phyloP scores from a whole-genome alignment of 176 grass and related monocot genomes.

The Zoysia pacifica region DNA sequence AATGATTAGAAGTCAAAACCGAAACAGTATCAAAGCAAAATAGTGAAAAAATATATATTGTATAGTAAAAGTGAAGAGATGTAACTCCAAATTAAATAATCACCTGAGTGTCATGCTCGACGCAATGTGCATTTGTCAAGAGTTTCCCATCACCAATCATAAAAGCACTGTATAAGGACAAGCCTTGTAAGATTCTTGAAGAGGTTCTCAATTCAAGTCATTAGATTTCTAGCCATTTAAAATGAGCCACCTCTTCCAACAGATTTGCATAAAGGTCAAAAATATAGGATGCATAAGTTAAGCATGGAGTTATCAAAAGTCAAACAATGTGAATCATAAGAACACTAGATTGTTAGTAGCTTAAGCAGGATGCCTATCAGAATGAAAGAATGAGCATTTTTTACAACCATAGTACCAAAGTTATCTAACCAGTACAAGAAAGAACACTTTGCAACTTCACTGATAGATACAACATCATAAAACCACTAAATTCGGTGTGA shows the following conservation, averaged over 20 bases:
- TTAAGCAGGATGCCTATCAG: slow-evolving; percentile 12
- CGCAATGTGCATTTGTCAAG: slow-evolving; percentile 96
- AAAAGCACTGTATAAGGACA: slow-evolving; percentile 72
- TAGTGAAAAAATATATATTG: background rate
- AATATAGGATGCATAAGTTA: slow-evolving; percentile 2
- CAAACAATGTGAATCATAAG: background rate
- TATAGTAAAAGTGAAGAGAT: slow-evolving; percentile 8
- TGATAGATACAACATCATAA: slow-evolving; percentile 15
- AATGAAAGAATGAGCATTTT: slow-evolving; percentile 33
- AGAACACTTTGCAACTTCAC: background rate
- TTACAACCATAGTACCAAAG: background rate
- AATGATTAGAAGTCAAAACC: background rate
- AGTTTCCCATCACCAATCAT: slow-evolving; percentile 96
- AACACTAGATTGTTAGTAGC: background rate
- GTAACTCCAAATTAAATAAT: slow-evolving; percentile 22
- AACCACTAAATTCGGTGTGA: slow-evolving; percentile 20
- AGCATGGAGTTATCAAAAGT: background rate
- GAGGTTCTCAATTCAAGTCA: slow-evolving; percentile 16
- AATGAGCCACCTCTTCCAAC: slow-evolving; percentile 6
- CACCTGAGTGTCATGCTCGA: slow-evolving; percentile 92
- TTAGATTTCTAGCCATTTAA: background rate
- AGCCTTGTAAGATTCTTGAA: slow-evolving; percentile 18
- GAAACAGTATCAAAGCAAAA: background rate
- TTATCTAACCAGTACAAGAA: slow-evolving; percentile 14
- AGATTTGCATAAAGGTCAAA: slow-evolving; percentile 24